Evolutionary conservation across 768 basidiomycete genomes (phyloP).

Genomic region (Tephrocybe sp.): DNA sequence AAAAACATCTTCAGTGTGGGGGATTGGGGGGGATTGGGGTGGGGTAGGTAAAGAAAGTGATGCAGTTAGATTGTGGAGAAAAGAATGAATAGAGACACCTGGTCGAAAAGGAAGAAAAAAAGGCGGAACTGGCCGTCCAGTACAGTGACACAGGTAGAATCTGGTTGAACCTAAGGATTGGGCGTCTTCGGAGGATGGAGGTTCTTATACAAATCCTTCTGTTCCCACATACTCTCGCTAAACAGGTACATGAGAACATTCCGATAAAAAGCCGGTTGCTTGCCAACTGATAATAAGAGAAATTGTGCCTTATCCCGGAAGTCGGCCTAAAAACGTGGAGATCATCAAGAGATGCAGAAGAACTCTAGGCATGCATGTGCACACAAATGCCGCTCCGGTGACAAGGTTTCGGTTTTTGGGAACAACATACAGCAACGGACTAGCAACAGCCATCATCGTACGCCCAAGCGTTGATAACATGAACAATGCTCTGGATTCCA

Average conservation of each 20-base stretch:
- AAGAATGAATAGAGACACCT: conserved; percentile 36
- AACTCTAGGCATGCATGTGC: not conserved
- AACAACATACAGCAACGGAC: too few species aligned
- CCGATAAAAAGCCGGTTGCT: conserved; percentile 15
- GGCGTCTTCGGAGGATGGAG: not conserved
- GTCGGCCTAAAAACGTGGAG: not conserved
- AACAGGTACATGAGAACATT: not conserved
- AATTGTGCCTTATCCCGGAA: not conserved
- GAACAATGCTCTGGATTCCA: not conserved
- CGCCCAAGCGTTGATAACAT: not conserved
- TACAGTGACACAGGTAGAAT: conserved; percentile 36
- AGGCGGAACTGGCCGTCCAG: conserved; percentile 40
- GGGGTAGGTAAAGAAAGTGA: conserved; percentile 21
- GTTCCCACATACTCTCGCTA: not conserved
- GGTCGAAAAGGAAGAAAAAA: conserved; percentile 38
- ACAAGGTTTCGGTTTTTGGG: conserved; percentile 2
- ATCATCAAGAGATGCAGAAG: not conserved
- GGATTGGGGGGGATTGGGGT: not conserved
- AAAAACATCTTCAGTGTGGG: conserved; percentile 28
- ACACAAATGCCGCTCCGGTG: not conserved
- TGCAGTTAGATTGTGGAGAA: conserved; percentile 12
- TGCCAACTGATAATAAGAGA: conserved; percentile 6
- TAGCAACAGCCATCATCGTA: not conserved
- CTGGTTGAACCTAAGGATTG: conserved; percentile 16
- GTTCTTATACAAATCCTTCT: conserved; percentile 6